Conservation (phyloP, 1,284 basidiomycete species). For the Malassezia caprae region DNA sequence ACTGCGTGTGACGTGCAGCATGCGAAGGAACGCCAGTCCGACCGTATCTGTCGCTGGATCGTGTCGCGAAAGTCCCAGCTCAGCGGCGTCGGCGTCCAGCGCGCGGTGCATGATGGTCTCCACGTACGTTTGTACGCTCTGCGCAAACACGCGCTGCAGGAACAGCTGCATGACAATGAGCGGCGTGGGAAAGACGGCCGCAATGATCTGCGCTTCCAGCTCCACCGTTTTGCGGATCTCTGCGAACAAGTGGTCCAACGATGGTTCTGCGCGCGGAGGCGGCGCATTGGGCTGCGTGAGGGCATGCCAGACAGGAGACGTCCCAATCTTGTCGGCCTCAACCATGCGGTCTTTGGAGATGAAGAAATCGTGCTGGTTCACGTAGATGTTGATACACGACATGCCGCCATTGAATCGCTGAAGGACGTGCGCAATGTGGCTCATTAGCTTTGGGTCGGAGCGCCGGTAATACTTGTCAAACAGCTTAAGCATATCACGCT, state of each 20-base stretch:
- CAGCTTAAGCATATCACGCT: constrained; percentile 91
- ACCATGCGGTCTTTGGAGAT: constrained; percentile 57
- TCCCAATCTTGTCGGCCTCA: constrained; percentile 56
- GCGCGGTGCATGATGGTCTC: constrained; percentile 45
- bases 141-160: constrained; percentile 90
- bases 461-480: constrained; percentile 80
- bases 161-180: constrained; percentile 98
- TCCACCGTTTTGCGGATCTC: constrained; percentile 85
- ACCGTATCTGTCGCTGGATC: constrained; percentile 8
- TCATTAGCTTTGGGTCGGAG: constrained; percentile 98
- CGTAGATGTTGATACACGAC: constrained; percentile 95
- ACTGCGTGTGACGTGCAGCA: constrained; percentile 75
- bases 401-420: constrained; percentile 96
- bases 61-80: neutral
- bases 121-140: constrained; percentile 55
- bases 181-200: constrained; percentile 95
- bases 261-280: constrained; percentile 70
- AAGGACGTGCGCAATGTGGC: constrained; percentile 91
- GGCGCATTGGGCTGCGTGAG: constrained; percentile 57
- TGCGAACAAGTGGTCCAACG: constrained; percentile 66
- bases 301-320: constrained; percentile 64
- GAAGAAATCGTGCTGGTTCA: constrained; percentile 82
- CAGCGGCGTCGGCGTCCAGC: neutral
- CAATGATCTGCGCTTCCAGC: constrained; percentile 93
- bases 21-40: constrained; percentile 71